Percentiles rank a stretch among this genome's conserved stretches.
phyloP scores from a whole-genome alignment of 768 basidiomycete genomes.

The Mycena olivaceomarginata region DNA sequence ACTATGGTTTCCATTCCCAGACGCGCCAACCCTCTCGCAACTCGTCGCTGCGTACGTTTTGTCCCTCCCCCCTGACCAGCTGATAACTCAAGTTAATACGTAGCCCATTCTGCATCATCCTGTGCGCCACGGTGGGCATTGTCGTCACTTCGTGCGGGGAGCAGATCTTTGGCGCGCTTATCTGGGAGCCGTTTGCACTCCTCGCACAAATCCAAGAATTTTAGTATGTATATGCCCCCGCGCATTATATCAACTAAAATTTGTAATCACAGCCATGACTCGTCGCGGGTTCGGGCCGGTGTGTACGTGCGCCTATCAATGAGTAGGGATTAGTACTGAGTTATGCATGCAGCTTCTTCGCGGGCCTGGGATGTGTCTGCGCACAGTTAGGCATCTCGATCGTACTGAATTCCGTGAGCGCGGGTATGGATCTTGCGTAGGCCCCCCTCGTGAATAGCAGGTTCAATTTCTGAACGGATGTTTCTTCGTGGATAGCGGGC shows the following conservation, averaged over 20 bases:
- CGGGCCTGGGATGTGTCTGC: conserved; percentile 45
- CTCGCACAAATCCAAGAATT: conserved; percentile 46
- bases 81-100: conserved; percentile 25
- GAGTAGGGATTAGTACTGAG: conserved; percentile 29
- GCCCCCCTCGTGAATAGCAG: conserved; percentile 29
- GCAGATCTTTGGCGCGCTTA: conserved; percentile 42
- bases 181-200: conserved; percentile 45
- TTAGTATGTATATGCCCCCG: conserved; percentile 40
- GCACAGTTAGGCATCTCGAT: conserved; percentile 45
- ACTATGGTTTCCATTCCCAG: conserved; percentile 33
- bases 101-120: conserved; percentile 38
- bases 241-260: conserved; percentile 28
- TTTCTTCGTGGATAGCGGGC: conserved; percentile 30
- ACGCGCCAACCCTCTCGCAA: conserved; percentile 42
- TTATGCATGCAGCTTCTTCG: conserved; percentile 41
- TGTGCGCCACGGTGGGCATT: conserved; percentile 43
- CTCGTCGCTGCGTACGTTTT: conserved; percentile 40
- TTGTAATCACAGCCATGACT: conserved; percentile 27
- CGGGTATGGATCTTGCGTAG: conserved; percentile 47
- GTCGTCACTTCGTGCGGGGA: conserved; percentile 40
- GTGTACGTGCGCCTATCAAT: conserved; percentile 27
- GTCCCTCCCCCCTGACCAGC: conserved; percentile 13
- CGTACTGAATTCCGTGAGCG: conserved; percentile 46
- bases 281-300: conserved; percentile 24
- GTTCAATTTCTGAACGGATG: conserved; percentile 33